phyloP scores from a whole-genome alignment of 805 yeast species.

The Metschnikowia colocasiae region DNA sequence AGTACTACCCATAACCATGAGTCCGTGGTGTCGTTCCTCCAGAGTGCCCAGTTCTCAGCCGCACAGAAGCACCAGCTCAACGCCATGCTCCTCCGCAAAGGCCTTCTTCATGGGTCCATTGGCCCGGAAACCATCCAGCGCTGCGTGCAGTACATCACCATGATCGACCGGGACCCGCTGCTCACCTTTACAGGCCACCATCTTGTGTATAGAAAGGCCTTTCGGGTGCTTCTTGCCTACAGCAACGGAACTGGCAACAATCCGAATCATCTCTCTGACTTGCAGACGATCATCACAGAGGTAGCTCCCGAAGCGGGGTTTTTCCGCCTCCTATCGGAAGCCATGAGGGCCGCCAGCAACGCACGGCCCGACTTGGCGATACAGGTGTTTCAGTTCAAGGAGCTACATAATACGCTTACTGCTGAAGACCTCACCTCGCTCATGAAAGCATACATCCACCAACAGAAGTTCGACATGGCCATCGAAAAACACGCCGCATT shows the following conservation, averaged over 20 bases:
- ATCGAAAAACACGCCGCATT: conserved; percentile 30
- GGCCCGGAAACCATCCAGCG: conserved; percentile 7
- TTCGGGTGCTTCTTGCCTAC: conserved; percentile 15
- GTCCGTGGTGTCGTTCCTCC: conserved; percentile 15
- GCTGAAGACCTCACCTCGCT: conserved; percentile 26
- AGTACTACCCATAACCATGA: neutral
- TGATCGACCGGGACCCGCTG: conserved; percentile 22
- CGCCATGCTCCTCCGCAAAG: conserved; percentile 15
- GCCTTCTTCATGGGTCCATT: conserved; percentile 17
- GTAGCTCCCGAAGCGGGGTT: neutral
- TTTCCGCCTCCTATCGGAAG: conserved; percentile 1
- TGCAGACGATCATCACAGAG: neutral
- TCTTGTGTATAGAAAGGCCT: conserved; percentile 18
- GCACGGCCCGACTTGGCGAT: neutral
- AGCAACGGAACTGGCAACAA: neutral
- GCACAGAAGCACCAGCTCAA: conserved; percentile 22
- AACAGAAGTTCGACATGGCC: conserved; percentile 22
- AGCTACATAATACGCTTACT: neutral
- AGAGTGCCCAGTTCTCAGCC: conserved; percentile 9
- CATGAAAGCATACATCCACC: conserved; percentile 28
- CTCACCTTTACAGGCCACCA: conserved; percentile 10
- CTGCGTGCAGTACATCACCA: conserved; percentile 18
- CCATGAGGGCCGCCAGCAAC: conserved; percentile 1
- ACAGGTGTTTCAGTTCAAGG: neutral
- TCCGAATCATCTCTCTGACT: neutral